phyloP scores from a whole-genome alignment of 257 asterid genomes.

The Cordia subcordata region DNA sequence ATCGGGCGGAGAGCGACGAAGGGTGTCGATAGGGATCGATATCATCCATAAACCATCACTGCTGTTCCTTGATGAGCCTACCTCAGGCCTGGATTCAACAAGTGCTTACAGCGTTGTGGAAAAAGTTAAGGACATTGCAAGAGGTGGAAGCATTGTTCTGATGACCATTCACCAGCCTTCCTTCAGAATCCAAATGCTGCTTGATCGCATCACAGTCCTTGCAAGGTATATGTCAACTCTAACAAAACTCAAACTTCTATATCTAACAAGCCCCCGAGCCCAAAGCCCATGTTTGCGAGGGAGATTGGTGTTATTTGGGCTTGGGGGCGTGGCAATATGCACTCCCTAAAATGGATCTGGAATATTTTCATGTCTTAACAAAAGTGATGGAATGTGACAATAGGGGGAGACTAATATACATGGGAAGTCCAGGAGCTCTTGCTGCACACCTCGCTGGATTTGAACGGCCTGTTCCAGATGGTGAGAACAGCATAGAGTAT shows the following conservation, averaged over 20 bases:
- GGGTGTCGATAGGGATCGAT: conserved; percentile 83
- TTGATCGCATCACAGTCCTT: conserved; percentile 65
- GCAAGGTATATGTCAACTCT: conserved; percentile 53
- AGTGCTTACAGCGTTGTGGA: conserved; percentile 83
- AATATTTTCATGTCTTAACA: neutral
- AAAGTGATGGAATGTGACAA: neutral
- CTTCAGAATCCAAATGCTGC: conserved; percentile 72
- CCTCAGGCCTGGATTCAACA: conserved; percentile 86
- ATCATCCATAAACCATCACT: conserved; percentile 88
- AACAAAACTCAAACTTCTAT: neutral
- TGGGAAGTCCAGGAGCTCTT: conserved; percentile 58
- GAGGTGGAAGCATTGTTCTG: conserved; percentile 71
- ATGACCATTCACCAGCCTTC: conserved; percentile 94
- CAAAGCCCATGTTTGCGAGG: too few relatives aligned
- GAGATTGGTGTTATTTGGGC: too few relatives aligned
- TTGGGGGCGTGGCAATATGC: too few relatives aligned
- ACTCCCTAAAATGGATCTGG: too few relatives aligned
- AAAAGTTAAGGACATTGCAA: conserved; percentile 77
- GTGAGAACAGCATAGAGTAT: conserved; percentile 68
- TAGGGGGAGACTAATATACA: conserved; percentile 75
- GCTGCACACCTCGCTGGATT: conserved; percentile 56
- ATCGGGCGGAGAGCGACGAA: conserved; percentile 76
- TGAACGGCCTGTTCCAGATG: conserved; percentile 74
- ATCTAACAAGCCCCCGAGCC: too few relatives aligned
- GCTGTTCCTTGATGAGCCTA: conserved; percentile 79